A percentile compares a stretch with the other conserved stretches of the same genome.
phyloP scores from a whole-genome alignment of 768 basidiomycete genomes.

The Auricularia cornea region DNA sequence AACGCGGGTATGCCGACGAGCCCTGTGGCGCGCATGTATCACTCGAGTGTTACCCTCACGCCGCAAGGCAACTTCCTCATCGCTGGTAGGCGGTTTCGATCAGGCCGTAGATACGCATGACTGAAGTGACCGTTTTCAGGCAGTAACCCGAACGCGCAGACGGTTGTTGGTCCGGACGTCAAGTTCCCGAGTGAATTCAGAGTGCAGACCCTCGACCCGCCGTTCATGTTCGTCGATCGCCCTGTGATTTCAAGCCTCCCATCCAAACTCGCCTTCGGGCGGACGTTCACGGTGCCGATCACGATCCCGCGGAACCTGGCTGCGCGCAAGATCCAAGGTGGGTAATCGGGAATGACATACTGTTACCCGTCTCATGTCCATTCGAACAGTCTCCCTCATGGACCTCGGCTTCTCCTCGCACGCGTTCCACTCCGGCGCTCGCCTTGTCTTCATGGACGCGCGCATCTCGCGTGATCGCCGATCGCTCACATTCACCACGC shows the following conservation, averaged over 20 bases:
- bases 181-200: conserved; percentile 31
- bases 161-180: conserved; percentile 6
- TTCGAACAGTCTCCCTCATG: conserved; percentile 23
- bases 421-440: conserved; percentile 28
- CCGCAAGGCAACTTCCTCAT: conserved; percentile 68
- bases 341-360: background rate
- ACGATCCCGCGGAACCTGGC: conserved; percentile 22
- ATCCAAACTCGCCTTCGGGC: conserved; percentile 29
- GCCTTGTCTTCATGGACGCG: conserved; percentile 27
- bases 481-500: conserved; percentile 25
- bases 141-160: background rate
- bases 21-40: conserved; percentile 27
- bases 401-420: conserved; percentile 29
- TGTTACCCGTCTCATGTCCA: background rate
- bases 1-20: conserved; percentile 22
- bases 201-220: conserved; percentile 34
- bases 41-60: conserved; percentile 58
- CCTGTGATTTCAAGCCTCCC: conserved; percentile 29
- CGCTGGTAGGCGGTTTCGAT: conserved; percentile 38
- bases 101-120: too few species aligned
- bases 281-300: conserved; percentile 25
- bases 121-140: too few species aligned
- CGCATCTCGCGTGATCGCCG: conserved; percentile 19
- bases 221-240: conserved; percentile 31
- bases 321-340: conserved; percentile 5